These are phyloP conservation scores for Nakazawaea sp. DNA, from an alignment of 805 yeast species.

Conservation along the genomic window DNA sequence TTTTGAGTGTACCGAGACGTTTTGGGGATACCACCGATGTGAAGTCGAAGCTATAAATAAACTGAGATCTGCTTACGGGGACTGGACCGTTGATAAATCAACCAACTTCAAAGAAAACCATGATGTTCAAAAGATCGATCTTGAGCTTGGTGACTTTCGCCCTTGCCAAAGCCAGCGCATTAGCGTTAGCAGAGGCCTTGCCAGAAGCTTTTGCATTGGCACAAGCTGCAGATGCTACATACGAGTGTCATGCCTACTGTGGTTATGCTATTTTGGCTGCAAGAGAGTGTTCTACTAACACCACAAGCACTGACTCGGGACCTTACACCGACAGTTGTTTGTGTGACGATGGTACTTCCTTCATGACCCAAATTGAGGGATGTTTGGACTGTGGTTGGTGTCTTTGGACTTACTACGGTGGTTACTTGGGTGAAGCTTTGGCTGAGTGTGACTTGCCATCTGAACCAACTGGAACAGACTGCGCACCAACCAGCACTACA, in stretches of 20 bases:
- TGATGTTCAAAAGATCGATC: background rate
- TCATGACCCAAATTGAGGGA: constrained; percentile 16
- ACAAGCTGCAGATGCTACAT: constrained; percentile 21
- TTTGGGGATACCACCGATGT: too few species aligned
- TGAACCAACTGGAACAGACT: constrained; percentile 25
- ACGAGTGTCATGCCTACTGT: constrained; percentile 26
- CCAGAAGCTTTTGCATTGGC: constrained; percentile 18
- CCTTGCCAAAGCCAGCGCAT: background rate
- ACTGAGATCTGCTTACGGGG: too few species aligned
- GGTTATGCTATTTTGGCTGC: constrained; percentile 27
- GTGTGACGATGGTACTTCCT: constrained; percentile 16
- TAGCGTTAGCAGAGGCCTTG: constrained; percentile 1
- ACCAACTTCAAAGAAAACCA: background rate
- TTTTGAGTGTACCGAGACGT: too few species aligned
- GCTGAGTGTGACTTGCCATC: constrained; percentile 21
- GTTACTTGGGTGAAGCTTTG: constrained; percentile 21
- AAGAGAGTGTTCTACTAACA: constrained; percentile 20
- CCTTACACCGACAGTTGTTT: constrained; percentile 18
- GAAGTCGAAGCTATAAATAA: too few species aligned
- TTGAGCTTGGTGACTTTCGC: background rate
- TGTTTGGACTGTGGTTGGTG: constrained; percentile 34
- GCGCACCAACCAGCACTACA: constrained; percentile 11
- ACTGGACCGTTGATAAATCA: too few species aligned
- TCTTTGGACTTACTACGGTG: constrained; percentile 26
- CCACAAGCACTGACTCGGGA: constrained; percentile 15